phyloP scores from a whole-genome alignment of 2,329 filamentous ascomycete genomes.

The Fusarium nisikadoi region DNA sequence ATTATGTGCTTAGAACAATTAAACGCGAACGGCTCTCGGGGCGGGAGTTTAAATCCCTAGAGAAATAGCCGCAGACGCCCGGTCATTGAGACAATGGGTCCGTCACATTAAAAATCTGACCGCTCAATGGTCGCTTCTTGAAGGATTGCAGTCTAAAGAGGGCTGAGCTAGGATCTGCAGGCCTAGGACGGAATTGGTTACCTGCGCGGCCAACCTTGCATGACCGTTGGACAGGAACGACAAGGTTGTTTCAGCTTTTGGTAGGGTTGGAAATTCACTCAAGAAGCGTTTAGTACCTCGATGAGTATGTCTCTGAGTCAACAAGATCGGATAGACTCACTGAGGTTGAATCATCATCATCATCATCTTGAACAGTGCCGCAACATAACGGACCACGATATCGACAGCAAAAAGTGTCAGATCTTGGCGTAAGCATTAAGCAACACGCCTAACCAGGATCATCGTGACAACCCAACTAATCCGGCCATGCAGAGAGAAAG shows the following conservation, averaged over 20 bases:
- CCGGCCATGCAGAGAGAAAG: not conserved
- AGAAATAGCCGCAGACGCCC: not conserved
- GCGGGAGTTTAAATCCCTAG: not conserved
- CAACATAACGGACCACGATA: not conserved
- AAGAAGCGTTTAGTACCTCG: not conserved
- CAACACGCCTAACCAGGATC: slow-evolving; percentile 2
- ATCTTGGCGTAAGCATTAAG: not conserved
- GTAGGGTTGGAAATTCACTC: not conserved
- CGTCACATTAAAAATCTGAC: not conserved
- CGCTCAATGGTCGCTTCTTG: not conserved
- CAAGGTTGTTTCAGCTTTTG: slow-evolving; percentile 2
- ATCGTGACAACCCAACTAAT: not conserved
- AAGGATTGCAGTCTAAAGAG: not conserved
- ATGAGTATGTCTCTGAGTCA: too few relatives aligned
- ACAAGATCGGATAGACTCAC: too few relatives aligned
- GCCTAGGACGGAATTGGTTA: not conserved
- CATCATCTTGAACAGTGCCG: not conserved
- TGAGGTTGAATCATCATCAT: too few relatives aligned
- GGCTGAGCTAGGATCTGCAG: not conserved
- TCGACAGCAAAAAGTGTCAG: not conserved
- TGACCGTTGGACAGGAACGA: not conserved
- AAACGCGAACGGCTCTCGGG: not conserved
- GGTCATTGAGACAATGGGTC: not conserved
- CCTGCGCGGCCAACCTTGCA: not conserved
- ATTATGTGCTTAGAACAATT: not conserved